Evolutionary conservation across 768 basidiomycete genomes (phyloP).

Genomic region (Macrolepiota dolichaula): DNA sequence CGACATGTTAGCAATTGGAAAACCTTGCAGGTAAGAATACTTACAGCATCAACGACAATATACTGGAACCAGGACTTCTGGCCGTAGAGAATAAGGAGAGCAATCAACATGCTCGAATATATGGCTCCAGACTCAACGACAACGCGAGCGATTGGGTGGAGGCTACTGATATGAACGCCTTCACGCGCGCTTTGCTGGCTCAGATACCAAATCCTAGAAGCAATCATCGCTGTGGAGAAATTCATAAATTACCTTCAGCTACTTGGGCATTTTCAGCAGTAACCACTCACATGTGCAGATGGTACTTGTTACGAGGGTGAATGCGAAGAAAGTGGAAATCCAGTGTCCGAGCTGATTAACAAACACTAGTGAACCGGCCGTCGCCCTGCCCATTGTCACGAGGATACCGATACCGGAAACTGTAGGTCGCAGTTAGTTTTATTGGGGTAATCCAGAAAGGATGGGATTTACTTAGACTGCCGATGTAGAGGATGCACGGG

Average conservation of each 20-base stretch:
- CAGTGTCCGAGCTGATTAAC: conserved; percentile 27
- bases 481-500: conserved; percentile 25
- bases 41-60: conserved; percentile 31
- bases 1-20: not conserved
- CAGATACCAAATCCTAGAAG: conserved; percentile 30
- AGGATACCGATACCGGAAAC: conserved; percentile 27
- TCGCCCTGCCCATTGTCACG: conserved; percentile 26
- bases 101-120: conserved; percentile 29
- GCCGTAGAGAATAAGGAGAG: conserved; percentile 29
- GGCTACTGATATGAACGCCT: conserved; percentile 15
- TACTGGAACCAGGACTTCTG: conserved; percentile 32
- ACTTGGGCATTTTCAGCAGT: not conserved
- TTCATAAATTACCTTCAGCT: not conserved
- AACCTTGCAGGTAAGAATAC: not conserved
- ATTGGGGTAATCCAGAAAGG: not conserved
- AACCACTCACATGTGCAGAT: conserved; percentile 28
- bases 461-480: conserved; percentile 24
- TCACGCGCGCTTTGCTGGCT: conserved; percentile 23
- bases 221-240: conserved; percentile 22
- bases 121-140: conserved; percentile 35
- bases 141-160: conserved; percentile 30
- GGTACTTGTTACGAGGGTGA: conserved; percentile 34
- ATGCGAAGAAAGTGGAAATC: conserved; percentile 36
- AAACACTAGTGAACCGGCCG: conserved; percentile 28
- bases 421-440: conserved; percentile 9